A percentile compares a stretch with the other conserved stretches of the same genome.
Conservation (phyloP, 225 moss, liverwort and hornwort species). For the Climacium dendroides region DNA sequence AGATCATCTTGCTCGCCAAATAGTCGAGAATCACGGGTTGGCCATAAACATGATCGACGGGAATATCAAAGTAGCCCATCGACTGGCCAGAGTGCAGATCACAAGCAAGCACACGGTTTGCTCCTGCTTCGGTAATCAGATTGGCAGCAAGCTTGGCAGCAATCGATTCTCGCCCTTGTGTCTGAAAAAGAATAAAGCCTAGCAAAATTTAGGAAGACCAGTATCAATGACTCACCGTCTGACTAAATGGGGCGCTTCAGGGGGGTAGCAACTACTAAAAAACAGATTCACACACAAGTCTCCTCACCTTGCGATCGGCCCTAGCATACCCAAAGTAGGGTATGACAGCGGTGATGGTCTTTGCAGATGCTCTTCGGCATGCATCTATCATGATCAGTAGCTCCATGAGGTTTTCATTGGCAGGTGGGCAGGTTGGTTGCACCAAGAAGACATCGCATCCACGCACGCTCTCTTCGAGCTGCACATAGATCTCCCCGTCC, state of each 20-base stretch:
- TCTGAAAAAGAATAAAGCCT: slow-evolving; percentile 12
- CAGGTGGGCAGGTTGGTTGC: slow-evolving; percentile 88
- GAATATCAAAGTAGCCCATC: slow-evolving; percentile 98
- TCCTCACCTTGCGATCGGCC: slow-evolving; percentile 87
- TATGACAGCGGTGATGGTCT: slow-evolving; percentile 84
- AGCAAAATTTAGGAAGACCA: neutral
- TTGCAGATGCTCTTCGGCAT: slow-evolving; percentile 88
- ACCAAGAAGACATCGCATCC: slow-evolving; percentile 90
- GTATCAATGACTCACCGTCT: neutral
- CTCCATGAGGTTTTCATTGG: slow-evolving; percentile 94
- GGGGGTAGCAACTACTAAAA: neutral
- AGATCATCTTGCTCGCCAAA: slow-evolving; percentile 97
- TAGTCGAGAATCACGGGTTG: slow-evolving; percentile 98
- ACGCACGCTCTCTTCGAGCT: slow-evolving; percentile 86
- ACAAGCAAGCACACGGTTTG: slow-evolving; percentile 81
- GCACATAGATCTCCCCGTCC: slow-evolving; percentile 91
- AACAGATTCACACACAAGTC: neutral
- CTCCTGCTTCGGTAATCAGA: slow-evolving; percentile 90
- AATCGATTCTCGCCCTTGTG: slow-evolving; percentile 92
- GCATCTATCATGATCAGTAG: slow-evolving; percentile 90
- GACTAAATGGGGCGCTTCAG: neutral
- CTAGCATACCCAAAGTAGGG: slow-evolving; percentile 91
- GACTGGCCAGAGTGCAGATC: slow-evolving; percentile 93
- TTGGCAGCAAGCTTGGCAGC: slow-evolving; percentile 95
- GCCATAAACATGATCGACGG: slow-evolving; percentile 96